These are phyloP conservation scores for Trametes meyenii DNA, from an alignment of 768 basidiomycete species.

Conservation along the genomic window DNA sequence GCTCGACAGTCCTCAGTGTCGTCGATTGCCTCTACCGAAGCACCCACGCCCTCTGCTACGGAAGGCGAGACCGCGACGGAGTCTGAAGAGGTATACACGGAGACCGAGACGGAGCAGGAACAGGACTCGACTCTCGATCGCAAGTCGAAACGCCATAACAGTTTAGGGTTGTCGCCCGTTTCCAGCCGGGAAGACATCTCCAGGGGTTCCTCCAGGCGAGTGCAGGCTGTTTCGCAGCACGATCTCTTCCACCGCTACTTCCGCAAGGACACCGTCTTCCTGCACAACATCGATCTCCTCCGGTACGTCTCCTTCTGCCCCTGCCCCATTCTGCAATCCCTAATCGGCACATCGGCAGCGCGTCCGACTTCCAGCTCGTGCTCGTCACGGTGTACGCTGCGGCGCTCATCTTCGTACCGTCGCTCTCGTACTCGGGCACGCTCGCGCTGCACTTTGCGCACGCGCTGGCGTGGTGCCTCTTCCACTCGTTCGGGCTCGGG, in stretches of 20 bases:
- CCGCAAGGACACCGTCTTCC: conserved; percentile 78
- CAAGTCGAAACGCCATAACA: conserved; percentile 14
- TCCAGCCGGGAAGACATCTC: conserved; percentile 5
- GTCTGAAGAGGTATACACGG: conserved; percentile 63
- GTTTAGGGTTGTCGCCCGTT: conserved; percentile 8
- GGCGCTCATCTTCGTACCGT: conserved; percentile 60
- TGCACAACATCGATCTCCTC: conserved; percentile 82
- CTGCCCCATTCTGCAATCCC: background rate
- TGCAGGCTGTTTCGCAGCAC: conserved; percentile 63
- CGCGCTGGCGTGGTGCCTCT: conserved; percentile 80
- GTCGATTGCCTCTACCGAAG: conserved; percentile 22
- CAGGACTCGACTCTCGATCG: conserved; percentile 26
- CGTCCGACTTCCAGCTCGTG: conserved; percentile 81
- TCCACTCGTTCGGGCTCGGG: conserved; percentile 90
- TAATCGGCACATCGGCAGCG: conserved; percentile 48
- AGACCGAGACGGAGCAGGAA: conserved; percentile 55
- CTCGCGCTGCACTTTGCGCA: conserved; percentile 80
- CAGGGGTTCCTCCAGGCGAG: conserved; percentile 2
- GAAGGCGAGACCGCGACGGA: conserved; percentile 78
- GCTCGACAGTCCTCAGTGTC: conserved; percentile 31
- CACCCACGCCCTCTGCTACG: conserved; percentile 62
- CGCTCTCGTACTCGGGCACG: conserved; percentile 49
- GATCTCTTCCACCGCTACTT: conserved; percentile 92
- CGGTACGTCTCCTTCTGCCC: conserved; percentile 52
- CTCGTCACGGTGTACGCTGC: conserved; percentile 73